A percentile compares a stretch with the other conserved stretches of the same genome.
phyloP scores from a whole-genome alignment of 345 rosid species.

The Syzygium aromaticum region DNA sequence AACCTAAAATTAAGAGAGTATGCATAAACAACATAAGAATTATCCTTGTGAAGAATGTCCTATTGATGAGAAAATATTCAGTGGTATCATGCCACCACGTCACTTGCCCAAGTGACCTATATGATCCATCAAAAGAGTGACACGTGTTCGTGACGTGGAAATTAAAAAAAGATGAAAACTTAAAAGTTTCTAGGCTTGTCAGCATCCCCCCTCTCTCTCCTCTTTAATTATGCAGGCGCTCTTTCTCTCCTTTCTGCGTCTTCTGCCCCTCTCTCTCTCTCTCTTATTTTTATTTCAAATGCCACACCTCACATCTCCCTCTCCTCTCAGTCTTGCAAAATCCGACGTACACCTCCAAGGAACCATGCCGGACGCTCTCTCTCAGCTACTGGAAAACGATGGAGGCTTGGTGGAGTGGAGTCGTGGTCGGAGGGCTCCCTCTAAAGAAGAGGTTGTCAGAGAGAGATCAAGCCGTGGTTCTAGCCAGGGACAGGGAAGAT shows the following conservation, averaged over 20 bases:
- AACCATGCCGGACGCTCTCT: not conserved
- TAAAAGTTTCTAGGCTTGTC: too few relatives aligned
- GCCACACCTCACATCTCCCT: not conserved
- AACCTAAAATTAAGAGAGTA: slow-evolving; percentile 24
- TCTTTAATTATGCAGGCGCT: too few relatives aligned
- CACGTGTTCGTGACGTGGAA: too few relatives aligned
- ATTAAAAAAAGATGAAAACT: too few relatives aligned
- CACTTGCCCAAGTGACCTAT: too few relatives aligned
- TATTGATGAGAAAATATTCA: too few relatives aligned
- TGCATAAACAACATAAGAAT: not conserved
- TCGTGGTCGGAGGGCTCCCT: not conserved
- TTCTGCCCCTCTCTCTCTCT: too few relatives aligned
- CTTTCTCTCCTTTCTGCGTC: too few relatives aligned
- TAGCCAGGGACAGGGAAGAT: not conserved
- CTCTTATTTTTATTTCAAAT: too few relatives aligned
- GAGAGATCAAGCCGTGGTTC: not conserved
- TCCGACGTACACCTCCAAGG: accelerated
- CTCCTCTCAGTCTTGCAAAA: not conserved
- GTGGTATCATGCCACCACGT: too few relatives aligned
- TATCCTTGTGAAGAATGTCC: not conserved
- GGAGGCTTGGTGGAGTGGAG: not conserved
- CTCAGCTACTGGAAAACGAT: not conserved
- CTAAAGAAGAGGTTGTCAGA: not conserved
- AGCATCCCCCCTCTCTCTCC: too few relatives aligned
- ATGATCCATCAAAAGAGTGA: too few relatives aligned